Evolutionary conservation across 2,329 filamentous ascomycete genomes (phyloP), one percentile per base, ranked within the genome.

Genomic region (Chaetomium olivaceum): DNA sequence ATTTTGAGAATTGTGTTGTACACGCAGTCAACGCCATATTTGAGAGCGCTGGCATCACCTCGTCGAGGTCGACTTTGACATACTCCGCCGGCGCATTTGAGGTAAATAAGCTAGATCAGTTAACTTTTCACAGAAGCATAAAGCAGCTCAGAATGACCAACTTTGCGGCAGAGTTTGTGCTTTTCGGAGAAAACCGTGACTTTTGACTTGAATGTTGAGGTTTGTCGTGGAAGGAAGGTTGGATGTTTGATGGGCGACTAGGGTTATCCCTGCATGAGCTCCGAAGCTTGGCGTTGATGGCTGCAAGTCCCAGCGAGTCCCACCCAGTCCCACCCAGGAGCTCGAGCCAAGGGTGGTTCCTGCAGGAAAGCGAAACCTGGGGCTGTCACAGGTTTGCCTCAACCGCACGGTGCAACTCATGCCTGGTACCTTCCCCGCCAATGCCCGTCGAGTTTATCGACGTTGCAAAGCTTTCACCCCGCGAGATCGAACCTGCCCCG

Each of bases 341-440:
- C 62, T 66, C 51, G 19, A 51, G 59, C 62, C 64, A 62, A 43
- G 56, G 8, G 48, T 29, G 54, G 64, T 64, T 59, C 36, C 61
- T 68, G 69, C 68, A 62, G 62, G 23, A 58, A 62, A 52, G 48
- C 75, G 75, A 77, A 77, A 77, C 76, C 61, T 62, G 65, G 69
- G 71, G 63, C 60, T 73, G 76, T 78, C 71, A 70, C 74, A 77
- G 68, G 65, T 70, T 57, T 77, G 76, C 76, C 71, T 77, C 76
- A 77, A 71, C 70, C 70, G 68, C 74, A 73, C 70, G 69, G 58
- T 66, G 68, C 68, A 67, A 72, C 74, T 72, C 76, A 58, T 74
- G 72, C 74, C 68, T 68, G 57, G 65, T 21, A 7, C 46, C 31
- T 58, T 25, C 50, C 60, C 59, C 55, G 51, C 62, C 63, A 61